Evolutionary conservation across 352 stramenopile genomes (phyloP).

Genomic region (Phytophthora syringae): DNA sequence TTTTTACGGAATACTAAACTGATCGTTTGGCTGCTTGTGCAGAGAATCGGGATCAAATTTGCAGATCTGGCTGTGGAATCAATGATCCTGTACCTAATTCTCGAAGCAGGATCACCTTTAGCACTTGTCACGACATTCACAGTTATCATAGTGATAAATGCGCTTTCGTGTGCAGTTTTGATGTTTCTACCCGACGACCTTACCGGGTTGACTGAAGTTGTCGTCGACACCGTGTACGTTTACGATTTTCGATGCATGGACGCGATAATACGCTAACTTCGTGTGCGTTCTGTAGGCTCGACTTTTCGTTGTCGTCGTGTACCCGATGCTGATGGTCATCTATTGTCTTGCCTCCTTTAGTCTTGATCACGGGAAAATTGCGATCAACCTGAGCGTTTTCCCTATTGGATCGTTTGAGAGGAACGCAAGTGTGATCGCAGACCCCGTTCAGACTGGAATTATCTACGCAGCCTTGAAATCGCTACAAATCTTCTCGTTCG

Average conservation of each 20-base stretch:
- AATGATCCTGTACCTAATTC: conserved; percentile 8
- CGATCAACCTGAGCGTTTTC: conserved; percentile 41
- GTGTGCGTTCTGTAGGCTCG: conserved; percentile 21
- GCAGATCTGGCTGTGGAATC: neutral
- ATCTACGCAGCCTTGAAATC: conserved; percentile 34
- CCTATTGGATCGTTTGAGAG: conserved; percentile 37
- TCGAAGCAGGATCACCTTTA: conserved; percentile 5
- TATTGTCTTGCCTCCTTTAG: conserved; percentile 39
- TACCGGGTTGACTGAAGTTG: conserved; percentile 1
- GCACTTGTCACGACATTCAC: conserved; percentile 8
- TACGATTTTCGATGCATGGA: neutral
- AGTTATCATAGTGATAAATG: neutral
- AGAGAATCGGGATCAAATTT: conserved; percentile 17
- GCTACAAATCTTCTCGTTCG: conserved; percentile 29
- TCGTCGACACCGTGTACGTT: conserved; percentile 18
- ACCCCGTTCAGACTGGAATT: conserved; percentile 29
- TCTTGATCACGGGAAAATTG: conserved; percentile 29
- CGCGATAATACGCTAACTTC: neutral
- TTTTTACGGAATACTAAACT: neutral
- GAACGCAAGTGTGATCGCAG: conserved; percentile 23
- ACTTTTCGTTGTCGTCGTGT: conserved; percentile 39
- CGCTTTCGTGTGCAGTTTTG: neutral
- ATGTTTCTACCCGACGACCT: neutral
- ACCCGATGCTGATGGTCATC: conserved; percentile 29
- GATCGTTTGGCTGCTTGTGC: neutral